These are phyloP conservation scores for Fusarium sp. DNA, from an alignment of 2,329 filamentous ascomycete species.

Conservation along the genomic window DNA sequence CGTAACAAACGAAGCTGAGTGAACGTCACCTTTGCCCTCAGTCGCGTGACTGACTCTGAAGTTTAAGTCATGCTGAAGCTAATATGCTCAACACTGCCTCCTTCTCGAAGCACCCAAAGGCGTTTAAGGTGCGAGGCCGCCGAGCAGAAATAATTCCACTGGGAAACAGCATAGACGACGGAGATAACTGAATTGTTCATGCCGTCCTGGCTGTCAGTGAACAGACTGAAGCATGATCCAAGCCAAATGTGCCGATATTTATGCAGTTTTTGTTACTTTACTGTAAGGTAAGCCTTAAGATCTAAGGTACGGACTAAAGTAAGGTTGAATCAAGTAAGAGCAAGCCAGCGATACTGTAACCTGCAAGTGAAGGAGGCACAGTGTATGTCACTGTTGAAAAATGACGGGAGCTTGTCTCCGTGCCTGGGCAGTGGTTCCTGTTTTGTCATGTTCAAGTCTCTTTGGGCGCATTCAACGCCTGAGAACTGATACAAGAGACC, in stretches of 20 bases:
- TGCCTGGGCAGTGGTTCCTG: background rate
- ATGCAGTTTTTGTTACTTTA: background rate
- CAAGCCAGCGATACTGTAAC: background rate
- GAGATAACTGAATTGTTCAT: background rate
- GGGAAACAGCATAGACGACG: background rate
- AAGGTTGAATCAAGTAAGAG: background rate
- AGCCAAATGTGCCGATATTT: background rate
- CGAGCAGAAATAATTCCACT: slow-evolving; percentile 4
- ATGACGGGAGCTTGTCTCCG: background rate
- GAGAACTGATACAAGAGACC: background rate
- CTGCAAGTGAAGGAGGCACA: background rate
- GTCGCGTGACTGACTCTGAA: background rate
- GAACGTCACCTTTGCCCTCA: slow-evolving; percentile 10
- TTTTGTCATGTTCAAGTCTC: background rate
- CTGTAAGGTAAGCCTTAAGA: background rate
- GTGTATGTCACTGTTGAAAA: background rate
- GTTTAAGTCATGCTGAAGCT: background rate
- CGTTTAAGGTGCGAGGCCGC: slow-evolving; percentile 36
- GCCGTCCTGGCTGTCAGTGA: background rate
- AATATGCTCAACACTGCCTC: slow-evolving; percentile 36
- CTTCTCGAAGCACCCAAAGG: slow-evolving; percentile 15
- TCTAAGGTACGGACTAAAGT: background rate
- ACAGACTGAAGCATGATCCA: background rate
- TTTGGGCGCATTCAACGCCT: background rate
- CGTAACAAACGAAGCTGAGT: slow-evolving; percentile 6